Conservation (phyloP, 148 eudicot genomes). For the Spergularia bocconei region DNA sequence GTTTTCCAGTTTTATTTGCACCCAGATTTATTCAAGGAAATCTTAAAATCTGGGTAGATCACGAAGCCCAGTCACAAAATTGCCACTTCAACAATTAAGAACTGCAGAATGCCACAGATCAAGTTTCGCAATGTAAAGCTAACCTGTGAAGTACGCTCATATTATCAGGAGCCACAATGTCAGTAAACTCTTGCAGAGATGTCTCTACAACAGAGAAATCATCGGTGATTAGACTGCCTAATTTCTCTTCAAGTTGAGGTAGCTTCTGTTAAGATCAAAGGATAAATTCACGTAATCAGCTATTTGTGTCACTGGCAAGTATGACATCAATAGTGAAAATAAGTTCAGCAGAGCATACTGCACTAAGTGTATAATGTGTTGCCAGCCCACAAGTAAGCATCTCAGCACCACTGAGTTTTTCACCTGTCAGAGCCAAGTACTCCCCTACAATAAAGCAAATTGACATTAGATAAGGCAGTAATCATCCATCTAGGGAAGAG, state of each 20-base stretch:
- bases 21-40: background rate
- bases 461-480: constrained; percentile 7
- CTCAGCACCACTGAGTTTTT: constrained; percentile 75
- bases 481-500: constrained; percentile 1
- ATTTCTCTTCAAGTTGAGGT: constrained; percentile 71
- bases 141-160: constrained; percentile 74
- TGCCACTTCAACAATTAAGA: constrained; percentile 2
- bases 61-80: background rate
- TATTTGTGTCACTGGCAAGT: constrained; percentile 10
- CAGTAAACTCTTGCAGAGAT: constrained; percentile 53
- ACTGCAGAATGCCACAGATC: background rate
- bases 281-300: background rate
- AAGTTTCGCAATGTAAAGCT: constrained; percentile 20
- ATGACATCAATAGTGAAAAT: constrained; percentile 12
- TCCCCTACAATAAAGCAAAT: constrained; percentile 52
- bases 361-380: constrained; percentile 66
- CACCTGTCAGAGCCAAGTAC: constrained; percentile 81
- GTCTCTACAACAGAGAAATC: constrained; percentile 80
- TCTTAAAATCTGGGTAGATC: background rate
- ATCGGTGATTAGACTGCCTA: constrained; percentile 64
- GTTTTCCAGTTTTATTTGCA: background rate
- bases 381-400: constrained; percentile 92
- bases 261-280: constrained; percentile 51
- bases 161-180: constrained; percentile 59
- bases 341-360: constrained; percentile 41